Base-by-base conservation (phyloP, 352 stramenopile species). In the Pythium phragmitis region DNA sequence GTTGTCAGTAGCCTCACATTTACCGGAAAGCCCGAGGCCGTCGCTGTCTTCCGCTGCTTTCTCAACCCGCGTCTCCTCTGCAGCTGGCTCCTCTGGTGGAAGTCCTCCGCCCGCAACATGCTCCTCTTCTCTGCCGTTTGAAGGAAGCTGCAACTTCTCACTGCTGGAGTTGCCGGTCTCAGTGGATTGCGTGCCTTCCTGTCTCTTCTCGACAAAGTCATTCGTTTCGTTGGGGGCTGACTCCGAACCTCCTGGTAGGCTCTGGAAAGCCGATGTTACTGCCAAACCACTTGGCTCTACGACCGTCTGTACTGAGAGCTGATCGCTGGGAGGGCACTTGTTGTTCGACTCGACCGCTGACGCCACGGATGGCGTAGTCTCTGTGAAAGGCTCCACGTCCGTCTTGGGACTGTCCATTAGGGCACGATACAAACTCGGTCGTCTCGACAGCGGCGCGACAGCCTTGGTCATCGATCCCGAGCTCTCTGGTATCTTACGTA, bases 361-460 rank as follows among this genome's bases (percentile, higher is more conserved):
- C 1, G 7, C 26, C 23, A 43, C 36, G 2, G 34, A 30, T 30
- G 26, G 28, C 13, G 12, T 57, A 3, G 4, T 6, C 3, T 36
- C 36, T 2, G 21, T 7, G 4, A 19, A 37, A 11, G 8, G 21
- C 0, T 47, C 51, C 3, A 21, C 43, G 13, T 57, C 51, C 34
- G 34, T 54, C 34, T 68, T 57, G 4, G 49, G 43, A 12, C 16
- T 68, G 23, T 46, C 49, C 0, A 45, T 28, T 12, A 49, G 33
- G 2, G 34, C 36, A n/a, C 60, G 68, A 42, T 60, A 68, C 49
- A 73, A 67, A 53, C 57, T 70, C 7, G 64, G 51, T 19, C 64
- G 43, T 41, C 57, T 46, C 14, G 64, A 70, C 4, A 66, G 67
- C 39, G 63, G 76, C 14, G 43, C 26, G 21, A 36, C 12, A 28